These are phyloP conservation scores for Quercus tomentella DNA, from an alignment of 331 rosid genomes.

Conservation along the genomic window DNA sequence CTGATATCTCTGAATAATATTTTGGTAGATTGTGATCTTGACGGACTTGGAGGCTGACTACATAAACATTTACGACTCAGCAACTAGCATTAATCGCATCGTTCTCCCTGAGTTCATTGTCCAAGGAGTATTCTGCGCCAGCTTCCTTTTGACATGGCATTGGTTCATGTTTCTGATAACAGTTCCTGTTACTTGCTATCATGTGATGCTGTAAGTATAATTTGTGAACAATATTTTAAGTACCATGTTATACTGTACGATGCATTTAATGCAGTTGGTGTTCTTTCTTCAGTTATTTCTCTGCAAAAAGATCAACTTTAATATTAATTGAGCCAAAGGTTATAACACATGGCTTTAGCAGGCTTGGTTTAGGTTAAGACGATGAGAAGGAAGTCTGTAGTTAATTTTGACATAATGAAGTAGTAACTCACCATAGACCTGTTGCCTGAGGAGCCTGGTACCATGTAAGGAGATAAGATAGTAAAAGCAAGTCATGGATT, in stretches of 20 bases:
- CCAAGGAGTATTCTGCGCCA: constrained; percentile 58
- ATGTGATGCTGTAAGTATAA: constrained; percentile 60
- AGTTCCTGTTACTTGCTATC: constrained; percentile 62
- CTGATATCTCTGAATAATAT: not conserved
- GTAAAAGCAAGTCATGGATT: not conserved
- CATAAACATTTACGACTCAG: constrained; percentile 74
- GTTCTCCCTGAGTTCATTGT: constrained; percentile 67
- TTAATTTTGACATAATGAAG: not conserved
- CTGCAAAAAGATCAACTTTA: not conserved
- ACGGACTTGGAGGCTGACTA: constrained; percentile 90
- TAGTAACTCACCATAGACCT: not conserved
- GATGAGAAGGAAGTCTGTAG: not conserved
- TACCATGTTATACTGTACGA: not conserved
- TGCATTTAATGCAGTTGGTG: not conserved
- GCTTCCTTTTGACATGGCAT: constrained; percentile 72
- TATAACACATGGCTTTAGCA: not conserved
- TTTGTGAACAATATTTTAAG: not conserved
- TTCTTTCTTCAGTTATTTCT: not conserved
- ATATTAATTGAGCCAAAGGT: not conserved
- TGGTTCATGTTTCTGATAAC: constrained; percentile 91
- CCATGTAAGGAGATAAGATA: not conserved
- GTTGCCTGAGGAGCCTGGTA: not conserved
- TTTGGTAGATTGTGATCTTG: constrained; percentile 65
- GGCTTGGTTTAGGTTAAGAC: not conserved
- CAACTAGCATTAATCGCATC: constrained; percentile 72